These are phyloP conservation scores for Fraxinus greggii DNA, from an alignment of 305 asterid genomes.

Conservation along the genomic window DNA sequence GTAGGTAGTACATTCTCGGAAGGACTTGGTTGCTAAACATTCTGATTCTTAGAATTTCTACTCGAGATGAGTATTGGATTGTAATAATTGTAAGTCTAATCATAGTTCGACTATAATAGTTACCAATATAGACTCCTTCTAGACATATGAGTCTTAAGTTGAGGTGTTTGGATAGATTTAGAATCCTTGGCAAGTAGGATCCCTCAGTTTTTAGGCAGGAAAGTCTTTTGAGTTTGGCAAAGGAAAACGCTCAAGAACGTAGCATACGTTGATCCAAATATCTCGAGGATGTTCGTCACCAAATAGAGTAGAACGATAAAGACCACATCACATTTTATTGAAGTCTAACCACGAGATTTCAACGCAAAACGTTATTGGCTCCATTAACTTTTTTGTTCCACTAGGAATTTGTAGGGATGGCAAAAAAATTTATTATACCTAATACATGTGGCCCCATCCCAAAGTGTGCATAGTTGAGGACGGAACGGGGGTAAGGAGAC, in stretches of 20 bases:
- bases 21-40: neutral
- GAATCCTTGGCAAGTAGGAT: neutral
- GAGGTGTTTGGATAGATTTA: too few species aligned
- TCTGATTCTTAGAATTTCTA: neutral
- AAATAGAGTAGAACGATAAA: neutral
- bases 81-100: neutral
- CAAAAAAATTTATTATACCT: neutral
- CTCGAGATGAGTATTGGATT: neutral
- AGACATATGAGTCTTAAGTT: neutral
- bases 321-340: neutral
- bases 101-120: neutral
- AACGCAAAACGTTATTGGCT: neutral
- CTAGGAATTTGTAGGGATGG: neutral
- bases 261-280: neutral
- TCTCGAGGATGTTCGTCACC: neutral
- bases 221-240: neutral
- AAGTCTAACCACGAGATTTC: neutral
- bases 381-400: neutral
- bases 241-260: neutral
- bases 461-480: neutral
- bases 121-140: neutral
- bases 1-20: neutral
- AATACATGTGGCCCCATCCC: neutral
- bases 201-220: neutral
- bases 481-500: neutral